Percentiles rank a stretch among this genome's conserved stretches.
These are phyloP conservation scores for Kazachstania sp. DNA, from an alignment of 1,139 yeast genomes.

Conservation along the genomic window DNA sequence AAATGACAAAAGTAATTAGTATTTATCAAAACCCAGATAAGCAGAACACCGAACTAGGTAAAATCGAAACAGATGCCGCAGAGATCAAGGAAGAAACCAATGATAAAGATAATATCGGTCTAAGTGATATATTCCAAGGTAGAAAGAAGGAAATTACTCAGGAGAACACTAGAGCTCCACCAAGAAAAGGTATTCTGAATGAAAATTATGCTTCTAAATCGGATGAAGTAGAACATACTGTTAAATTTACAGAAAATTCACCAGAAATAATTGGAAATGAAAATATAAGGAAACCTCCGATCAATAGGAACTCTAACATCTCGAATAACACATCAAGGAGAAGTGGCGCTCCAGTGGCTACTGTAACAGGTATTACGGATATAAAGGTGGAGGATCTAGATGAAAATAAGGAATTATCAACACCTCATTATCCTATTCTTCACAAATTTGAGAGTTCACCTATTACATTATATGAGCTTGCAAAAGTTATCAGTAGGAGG, in stretches of 20 bases:
- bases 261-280: conserved; percentile 16
- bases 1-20: conserved; percentile 36
- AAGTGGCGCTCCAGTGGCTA: background rate
- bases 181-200: background rate
- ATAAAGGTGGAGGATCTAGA: background rate
- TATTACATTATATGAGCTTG: conserved; percentile 15
- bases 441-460: conserved; percentile 8
- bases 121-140: conserved; percentile 20
- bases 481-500: conserved; percentile 4
- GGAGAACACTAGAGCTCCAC: background rate
- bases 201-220: background rate
- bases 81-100: background rate
- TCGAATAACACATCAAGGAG: background rate
- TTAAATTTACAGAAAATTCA: conserved; percentile 21
- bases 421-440: conserved; percentile 2
- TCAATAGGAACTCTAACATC: background rate
- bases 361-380: background rate
- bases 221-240: conserved; percentile 16
- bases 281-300: background rate
- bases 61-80: background rate
- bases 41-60: background rate
- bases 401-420: background rate
- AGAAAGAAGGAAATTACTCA: background rate
- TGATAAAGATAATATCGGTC: background rate
- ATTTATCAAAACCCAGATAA: conserved; percentile 24